A percentile compares a stretch with the other conserved stretches of the same genome.
Conservation (phyloP, 169 alveolate species). For the Cystoisospora suis region DNA sequence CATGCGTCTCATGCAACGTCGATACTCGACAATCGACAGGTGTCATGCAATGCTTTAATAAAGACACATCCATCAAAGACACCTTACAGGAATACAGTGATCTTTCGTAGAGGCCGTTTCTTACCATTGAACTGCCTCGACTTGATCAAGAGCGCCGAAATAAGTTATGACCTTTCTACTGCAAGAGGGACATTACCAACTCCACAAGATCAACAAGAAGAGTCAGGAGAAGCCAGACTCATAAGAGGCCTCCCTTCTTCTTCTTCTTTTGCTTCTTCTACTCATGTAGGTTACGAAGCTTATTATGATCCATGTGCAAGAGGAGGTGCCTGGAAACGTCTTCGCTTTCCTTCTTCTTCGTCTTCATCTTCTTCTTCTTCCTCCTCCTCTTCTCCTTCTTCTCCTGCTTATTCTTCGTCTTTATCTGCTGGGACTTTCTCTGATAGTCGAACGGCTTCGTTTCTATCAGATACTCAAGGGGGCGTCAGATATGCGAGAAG, state of each 20-base stretch:
- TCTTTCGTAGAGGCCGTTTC: not conserved
- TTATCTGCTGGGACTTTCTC: not conserved
- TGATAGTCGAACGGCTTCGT: not conserved
- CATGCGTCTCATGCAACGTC: no score
- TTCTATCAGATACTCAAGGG: not conserved
- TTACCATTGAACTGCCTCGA: not conserved
- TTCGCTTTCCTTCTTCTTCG: not conserved
- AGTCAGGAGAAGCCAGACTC: no score
- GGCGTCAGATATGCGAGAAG: not conserved
- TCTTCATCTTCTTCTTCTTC: not conserved
- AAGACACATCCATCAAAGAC: no score
- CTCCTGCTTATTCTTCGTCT: not conserved
- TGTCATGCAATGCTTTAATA: no score
- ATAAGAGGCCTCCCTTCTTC: no score
- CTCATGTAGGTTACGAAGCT: no score
- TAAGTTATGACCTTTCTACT: not conserved
- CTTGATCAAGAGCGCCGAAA: not conserved
- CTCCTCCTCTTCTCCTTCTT: not conserved
- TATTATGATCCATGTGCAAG: constrained; percentile 9
- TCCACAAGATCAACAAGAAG: no score
- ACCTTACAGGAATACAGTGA: no score
- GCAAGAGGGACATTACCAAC: no score
- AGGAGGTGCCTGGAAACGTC: constrained; percentile 26
- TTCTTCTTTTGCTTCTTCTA: no score
- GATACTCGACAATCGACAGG: no score